Conservation (phyloP, 371 early-diverging fungal genomes). For the Neoconidiobolus thromboides region DNA sequence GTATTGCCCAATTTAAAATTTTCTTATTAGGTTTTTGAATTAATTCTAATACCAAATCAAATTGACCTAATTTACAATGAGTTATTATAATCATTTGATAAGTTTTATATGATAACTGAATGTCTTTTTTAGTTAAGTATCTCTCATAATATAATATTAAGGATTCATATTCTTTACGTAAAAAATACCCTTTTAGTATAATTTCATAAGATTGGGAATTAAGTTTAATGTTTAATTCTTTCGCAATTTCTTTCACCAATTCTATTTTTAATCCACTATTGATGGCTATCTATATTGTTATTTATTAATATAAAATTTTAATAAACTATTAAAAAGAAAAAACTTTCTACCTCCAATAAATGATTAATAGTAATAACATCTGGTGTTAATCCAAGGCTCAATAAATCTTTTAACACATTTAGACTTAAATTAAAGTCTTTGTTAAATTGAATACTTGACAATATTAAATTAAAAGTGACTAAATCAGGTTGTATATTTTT, state of each 20-base stretch:
- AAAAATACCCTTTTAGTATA: neutral
- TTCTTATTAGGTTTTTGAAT: neutral
- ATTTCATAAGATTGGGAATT: neutral
- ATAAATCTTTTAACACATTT: neutral
- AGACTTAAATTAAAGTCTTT: neutral
- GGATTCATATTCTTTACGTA: neutral
- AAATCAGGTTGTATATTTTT: neutral
- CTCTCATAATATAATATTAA: neutral
- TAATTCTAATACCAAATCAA: neutral
- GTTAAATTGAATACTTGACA: neutral
- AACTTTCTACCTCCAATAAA: neutral
- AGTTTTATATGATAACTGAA: neutral
- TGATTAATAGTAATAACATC: neutral
- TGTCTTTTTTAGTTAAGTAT: neutral
- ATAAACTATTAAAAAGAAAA: neutral
- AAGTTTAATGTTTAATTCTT: neutral
- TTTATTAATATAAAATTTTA: too few relatives aligned
- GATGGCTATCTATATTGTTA: neutral
- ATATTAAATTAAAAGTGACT: neutral
- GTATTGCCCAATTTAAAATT: neutral
- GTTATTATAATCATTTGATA: neutral
- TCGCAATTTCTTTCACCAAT: neutral
- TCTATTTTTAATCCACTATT: neutral
- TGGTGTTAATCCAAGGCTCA: neutral
- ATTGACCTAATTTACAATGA: neutral